Conservation (phyloP, 2,329 filamentous ascomycete genomes). For the Apiospora saccharicola region DNA sequence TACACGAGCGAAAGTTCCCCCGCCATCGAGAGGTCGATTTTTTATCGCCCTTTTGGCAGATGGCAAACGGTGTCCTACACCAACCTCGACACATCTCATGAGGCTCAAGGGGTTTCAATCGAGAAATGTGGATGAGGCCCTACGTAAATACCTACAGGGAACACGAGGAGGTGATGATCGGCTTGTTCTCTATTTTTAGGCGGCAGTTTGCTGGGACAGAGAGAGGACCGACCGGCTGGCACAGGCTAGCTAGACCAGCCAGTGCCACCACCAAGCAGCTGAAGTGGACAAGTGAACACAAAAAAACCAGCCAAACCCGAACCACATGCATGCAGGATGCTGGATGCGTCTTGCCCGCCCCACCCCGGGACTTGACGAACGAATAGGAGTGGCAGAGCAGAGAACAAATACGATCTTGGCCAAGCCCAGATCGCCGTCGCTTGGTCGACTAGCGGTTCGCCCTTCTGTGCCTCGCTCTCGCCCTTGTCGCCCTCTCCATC, state of each 20-base stretch:
- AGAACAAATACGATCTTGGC: constrained; percentile 21
- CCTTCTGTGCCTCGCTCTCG: background rate
- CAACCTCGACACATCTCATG: background rate
- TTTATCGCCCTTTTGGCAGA: background rate
- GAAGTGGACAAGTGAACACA: constrained; percentile 5
- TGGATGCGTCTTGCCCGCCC: constrained; percentile 7
- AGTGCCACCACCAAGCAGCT: background rate
- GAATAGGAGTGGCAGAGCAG: constrained; percentile 4
- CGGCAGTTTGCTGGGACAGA: background rate
- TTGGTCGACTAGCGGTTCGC: constrained; percentile 19
- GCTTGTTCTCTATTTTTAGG: constrained; percentile 19
- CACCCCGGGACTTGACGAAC: constrained; percentile 7
- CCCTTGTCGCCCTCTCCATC: background rate
- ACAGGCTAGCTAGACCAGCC: background rate
- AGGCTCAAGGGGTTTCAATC: background rate
- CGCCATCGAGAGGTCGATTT: background rate
- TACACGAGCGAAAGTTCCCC: background rate
- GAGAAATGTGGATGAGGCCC: constrained; percentile 12
- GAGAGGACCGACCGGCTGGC: constrained; percentile 3
- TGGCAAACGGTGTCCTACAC: background rate
- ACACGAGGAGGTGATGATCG: constrained; percentile 16
- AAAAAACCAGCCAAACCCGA: background rate
- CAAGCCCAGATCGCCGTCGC: constrained; percentile 20
- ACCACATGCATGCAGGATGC: constrained; percentile 9
- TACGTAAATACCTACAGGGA: background rate